Percentiles rank a stretch among this genome's conserved stretches.
Conservation (phyloP, 208 protist species). For the Acanthamoeba triangularis region DNA sequence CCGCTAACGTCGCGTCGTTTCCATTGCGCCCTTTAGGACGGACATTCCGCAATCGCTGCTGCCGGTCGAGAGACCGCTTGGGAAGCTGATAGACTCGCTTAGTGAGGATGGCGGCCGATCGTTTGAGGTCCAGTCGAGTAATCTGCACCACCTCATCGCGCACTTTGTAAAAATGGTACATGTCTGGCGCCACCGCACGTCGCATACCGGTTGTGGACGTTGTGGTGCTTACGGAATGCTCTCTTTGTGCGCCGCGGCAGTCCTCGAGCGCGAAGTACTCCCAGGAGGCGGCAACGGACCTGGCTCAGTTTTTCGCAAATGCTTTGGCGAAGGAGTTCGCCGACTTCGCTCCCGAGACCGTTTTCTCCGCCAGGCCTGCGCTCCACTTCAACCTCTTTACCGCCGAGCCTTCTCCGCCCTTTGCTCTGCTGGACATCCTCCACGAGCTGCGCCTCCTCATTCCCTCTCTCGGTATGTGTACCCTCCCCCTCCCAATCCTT, state of each 20-base stretch:
- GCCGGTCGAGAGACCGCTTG: conserved; percentile 47
- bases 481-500: not conserved
- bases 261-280: conserved; percentile 56
- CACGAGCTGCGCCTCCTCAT: conserved; percentile 38
- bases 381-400: conserved; percentile 4
- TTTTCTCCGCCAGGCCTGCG: conserved; percentile 60
- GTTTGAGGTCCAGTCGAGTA: conserved; percentile 33
- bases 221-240: not conserved
- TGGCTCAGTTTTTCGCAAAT: conserved; percentile 62
- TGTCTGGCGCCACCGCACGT: too few species aligned
- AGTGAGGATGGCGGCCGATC: not conserved
- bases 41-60: conserved; percentile 43
- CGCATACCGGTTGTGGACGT: not conserved
- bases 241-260: not conserved
- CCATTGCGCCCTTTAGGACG: not conserved
- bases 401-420: not conserved
- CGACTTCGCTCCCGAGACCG: not conserved
- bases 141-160: conserved; percentile 37
- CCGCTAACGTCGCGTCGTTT: not conserved
- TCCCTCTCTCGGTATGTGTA: conserved; percentile 17
- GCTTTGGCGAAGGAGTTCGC: conserved; percentile 36
- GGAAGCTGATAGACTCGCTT: conserved; percentile 26
- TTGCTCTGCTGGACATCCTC: conserved; percentile 25
- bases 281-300: conserved; percentile 27
- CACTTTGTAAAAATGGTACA: conserved; percentile 77